A percentile compares a stretch with the other conserved stretches of the same genome.
These are phyloP conservation scores for Melocanna baccifera DNA, from an alignment of 176 grass and related monocot species.

Conservation along the genomic window DNA sequence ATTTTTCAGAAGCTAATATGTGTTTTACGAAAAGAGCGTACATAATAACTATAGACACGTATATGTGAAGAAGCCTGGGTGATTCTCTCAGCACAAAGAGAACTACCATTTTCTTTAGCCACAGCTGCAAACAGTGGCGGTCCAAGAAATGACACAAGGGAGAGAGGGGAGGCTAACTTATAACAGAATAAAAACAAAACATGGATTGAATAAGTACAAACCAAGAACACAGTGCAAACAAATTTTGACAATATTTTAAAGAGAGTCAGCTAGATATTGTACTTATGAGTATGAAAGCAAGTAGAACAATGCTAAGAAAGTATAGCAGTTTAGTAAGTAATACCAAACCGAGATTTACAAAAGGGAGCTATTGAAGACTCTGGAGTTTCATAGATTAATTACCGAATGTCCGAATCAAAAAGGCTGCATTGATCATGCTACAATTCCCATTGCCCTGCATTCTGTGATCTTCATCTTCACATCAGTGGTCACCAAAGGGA, in stretches of 20 bases:
- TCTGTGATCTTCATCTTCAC: background rate
- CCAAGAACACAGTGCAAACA: background rate
- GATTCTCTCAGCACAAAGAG: background rate
- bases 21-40: too few relatives aligned
- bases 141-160: too few relatives aligned
- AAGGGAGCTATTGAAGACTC: background rate
- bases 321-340: background rate
- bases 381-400: background rate
- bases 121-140: too few relatives aligned
- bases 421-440: background rate
- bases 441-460: background rate
- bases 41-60: too few relatives aligned
- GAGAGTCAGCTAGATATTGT: background rate
- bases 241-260: slow-evolving; percentile 4
- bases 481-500: background rate
- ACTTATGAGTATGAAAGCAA: background rate
- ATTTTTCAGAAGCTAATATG: too few relatives aligned
- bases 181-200: too few relatives aligned
- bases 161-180: too few relatives aligned
- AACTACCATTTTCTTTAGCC: slow-evolving; percentile 21
- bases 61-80: too few relatives aligned
- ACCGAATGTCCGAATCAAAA: slow-evolving; percentile 32
- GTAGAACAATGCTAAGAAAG: background rate
- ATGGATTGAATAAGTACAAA: too few relatives aligned
- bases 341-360: background rate